Evolutionary conservation across 108 stramenopile species (phyloP).

Genomic region (Skeletonema potamos): DNA sequence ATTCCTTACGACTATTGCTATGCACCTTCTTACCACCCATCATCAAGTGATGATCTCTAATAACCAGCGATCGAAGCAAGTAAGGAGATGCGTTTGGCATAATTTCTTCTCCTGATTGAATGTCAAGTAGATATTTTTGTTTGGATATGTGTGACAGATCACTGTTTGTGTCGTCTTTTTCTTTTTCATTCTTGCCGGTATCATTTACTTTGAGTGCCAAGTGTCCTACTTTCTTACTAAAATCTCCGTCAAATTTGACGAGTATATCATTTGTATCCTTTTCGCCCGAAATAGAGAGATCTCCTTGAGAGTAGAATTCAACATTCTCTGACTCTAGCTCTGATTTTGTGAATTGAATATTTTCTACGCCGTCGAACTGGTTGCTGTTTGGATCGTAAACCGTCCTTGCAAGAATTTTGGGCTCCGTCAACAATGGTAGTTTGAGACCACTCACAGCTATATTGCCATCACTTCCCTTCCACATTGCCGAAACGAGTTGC

Average conservation of each 20-base stretch:
- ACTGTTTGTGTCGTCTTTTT: neutral
- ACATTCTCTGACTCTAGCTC: conserved; percentile 24
- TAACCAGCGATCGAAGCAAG: conserved; percentile 14
- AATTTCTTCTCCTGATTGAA: conserved; percentile 33
- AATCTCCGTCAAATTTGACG: conserved; percentile 40
- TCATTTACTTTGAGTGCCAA: conserved; percentile 25
- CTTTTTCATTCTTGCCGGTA: neutral
- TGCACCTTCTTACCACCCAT: neutral
- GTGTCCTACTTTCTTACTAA: conserved; percentile 33
- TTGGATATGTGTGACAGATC: conserved; percentile 10
- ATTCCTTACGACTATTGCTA: neutral
- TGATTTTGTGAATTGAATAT: conserved; percentile 24
- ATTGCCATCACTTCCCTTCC: conserved; percentile 12
- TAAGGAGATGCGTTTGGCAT: conserved; percentile 28
- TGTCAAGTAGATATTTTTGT: conserved; percentile 41
- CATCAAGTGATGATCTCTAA: conserved; percentile 11
- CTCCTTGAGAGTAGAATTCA: conserved; percentile 24
- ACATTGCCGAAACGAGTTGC: conserved; percentile 44
- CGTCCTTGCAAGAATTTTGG: conserved; percentile 16
- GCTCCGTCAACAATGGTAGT: conserved; percentile 34
- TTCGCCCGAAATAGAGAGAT: conserved; percentile 27
- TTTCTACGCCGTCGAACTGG: conserved; percentile 10
- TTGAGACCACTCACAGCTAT: conserved; percentile 33
- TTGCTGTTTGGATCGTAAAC: conserved; percentile 31
- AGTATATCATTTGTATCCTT: conserved; percentile 36